Evolutionary conservation across 441 rosid species (phyloP).

Genomic region (Populus tomentosa): DNA sequence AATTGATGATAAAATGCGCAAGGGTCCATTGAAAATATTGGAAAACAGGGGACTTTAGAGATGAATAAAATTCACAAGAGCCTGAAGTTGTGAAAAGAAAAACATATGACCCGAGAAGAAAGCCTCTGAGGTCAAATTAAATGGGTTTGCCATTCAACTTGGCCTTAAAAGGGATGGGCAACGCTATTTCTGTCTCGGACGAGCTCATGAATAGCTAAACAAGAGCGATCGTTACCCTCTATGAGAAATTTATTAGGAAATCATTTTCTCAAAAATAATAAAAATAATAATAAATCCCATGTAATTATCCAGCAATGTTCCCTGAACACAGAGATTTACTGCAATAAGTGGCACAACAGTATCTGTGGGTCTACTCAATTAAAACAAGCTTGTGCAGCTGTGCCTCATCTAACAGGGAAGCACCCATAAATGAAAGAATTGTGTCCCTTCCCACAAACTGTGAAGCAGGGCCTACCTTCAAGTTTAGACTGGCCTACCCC

Average conservation of each 20-base stretch:
- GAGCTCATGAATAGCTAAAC: background rate
- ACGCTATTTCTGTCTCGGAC: too few relatives aligned
- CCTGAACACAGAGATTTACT: background rate
- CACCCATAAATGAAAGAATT: slow-evolving; percentile 12
- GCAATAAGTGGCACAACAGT: slow-evolving; percentile 2
- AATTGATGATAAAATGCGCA: background rate
- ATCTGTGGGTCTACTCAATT: slow-evolving; percentile 1
- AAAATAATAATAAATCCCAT: background rate
- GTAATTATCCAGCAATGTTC: too few relatives aligned
- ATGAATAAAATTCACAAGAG: too few relatives aligned
- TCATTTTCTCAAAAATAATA: background rate
- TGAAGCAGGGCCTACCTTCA: slow-evolving; percentile 4
- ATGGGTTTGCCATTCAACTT: too few relatives aligned
- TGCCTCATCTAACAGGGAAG: slow-evolving; percentile 17
- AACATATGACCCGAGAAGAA: too few relatives aligned
- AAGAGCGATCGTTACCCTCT: too few relatives aligned
- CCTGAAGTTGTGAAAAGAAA: too few relatives aligned
- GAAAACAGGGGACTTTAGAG: background rate
- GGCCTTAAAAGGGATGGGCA: too few relatives aligned
- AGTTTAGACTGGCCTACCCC: background rate
- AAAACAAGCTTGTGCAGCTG: slow-evolving; percentile 8
- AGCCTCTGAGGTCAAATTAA: too few relatives aligned
- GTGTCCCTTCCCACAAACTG: slow-evolving; percentile 14
- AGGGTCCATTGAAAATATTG: background rate
- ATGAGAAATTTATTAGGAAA: too few relatives aligned